Evolutionary conservation across 2,329 filamentous ascomycete species (phyloP), one percentile per base, ranked within the genome.

Genomic region (Verticillium longisporum): DNA sequence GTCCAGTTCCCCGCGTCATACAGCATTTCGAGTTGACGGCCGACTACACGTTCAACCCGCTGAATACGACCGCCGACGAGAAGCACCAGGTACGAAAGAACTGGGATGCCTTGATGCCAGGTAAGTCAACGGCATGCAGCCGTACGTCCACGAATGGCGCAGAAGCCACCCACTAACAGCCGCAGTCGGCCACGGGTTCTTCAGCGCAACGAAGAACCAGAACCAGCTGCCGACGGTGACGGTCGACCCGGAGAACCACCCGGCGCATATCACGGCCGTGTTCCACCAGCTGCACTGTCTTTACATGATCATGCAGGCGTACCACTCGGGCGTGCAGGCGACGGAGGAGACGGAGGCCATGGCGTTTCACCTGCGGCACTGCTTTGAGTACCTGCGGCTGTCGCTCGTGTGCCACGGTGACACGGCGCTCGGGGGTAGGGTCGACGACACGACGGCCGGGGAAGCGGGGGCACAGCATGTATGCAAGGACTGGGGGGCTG

Each of bases 251-350:
- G 38, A 41, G 15, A n/a, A n/a, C 38, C 38, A 41, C 38, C 38
- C 38, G 14, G 38, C 38, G 38, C 38, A 41, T 11, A 15, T 15
- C 13, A 41, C n/a, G 14, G 38, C 38, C 38, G 38, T 41, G 38
- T 41, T 41, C 5, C 77, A 79, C 62, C 77, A 79, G 65, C 69
- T 79, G 3, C 75, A 78, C 64, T 79, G 77, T 62, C 69, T 78
- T 36, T 45, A 74, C 63, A 68, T 74, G 37, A 76, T 79, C 55
- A 70, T 73, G 14, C 67, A 72, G 57, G 71, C 71, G 15, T 75
- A 76, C 61, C 59, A 65, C 9, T 61, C 64, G 38, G 38, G 14
- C 6, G 13, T 41, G 38, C 38, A 15, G 13, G 38, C 38, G 3
- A 4, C 15, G 13, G 38, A n/a, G 38, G 6, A n/a, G 38, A n/a